These are phyloP conservation scores for Aotearoamyces nothofagi DNA, from an alignment of 2,329 filamentous ascomycete genomes.

Conservation along the genomic window DNA sequence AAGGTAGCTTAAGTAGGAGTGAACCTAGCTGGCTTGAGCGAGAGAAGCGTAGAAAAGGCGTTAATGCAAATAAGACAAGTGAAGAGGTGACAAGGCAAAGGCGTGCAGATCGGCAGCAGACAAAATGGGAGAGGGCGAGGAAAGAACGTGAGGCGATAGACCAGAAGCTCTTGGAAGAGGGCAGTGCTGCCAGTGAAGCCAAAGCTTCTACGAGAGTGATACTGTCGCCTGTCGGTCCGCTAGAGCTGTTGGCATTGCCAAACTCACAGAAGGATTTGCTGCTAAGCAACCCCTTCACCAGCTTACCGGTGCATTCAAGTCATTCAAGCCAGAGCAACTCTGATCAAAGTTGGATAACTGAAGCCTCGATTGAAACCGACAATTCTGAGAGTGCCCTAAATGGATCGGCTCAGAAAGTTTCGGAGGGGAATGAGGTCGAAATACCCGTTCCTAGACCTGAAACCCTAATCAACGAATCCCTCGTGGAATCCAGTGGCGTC, in stretches of 20 bases:
- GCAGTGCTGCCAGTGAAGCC: constrained; percentile 5
- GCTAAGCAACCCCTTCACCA: not conserved
- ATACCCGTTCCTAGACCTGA: not conserved
- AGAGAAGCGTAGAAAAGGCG: constrained; percentile 58
- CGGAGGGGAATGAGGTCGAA: not conserved
- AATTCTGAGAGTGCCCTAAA: not conserved
- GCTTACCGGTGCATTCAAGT: not conserved
- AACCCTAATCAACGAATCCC: not conserved
- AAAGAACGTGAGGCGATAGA: constrained; percentile 75
- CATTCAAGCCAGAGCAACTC: too few species aligned
- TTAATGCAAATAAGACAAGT: constrained; percentile 52
- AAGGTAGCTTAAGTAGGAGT: constrained; percentile 82
- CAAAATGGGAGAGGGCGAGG: constrained; percentile 86
- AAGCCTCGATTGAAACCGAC: not conserved
- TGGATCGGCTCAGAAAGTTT: not conserved
- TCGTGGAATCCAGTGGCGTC: too few species aligned
- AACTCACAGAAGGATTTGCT: constrained; percentile 28
- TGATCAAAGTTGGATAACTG: too few species aligned
- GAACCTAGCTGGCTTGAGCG: constrained; percentile 86
- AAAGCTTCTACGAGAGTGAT: not conserved
- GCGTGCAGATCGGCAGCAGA: constrained; percentile 64
- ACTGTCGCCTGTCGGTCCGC: constrained; percentile 12
- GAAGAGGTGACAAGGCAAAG: constrained; percentile 68
- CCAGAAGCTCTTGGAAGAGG: constrained; percentile 44
- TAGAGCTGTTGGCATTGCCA: constrained; percentile 36